Base-by-base conservation (phyloP, 768 basidiomycete genomes). In the Pleurotus salmoneostramineus region DNA sequence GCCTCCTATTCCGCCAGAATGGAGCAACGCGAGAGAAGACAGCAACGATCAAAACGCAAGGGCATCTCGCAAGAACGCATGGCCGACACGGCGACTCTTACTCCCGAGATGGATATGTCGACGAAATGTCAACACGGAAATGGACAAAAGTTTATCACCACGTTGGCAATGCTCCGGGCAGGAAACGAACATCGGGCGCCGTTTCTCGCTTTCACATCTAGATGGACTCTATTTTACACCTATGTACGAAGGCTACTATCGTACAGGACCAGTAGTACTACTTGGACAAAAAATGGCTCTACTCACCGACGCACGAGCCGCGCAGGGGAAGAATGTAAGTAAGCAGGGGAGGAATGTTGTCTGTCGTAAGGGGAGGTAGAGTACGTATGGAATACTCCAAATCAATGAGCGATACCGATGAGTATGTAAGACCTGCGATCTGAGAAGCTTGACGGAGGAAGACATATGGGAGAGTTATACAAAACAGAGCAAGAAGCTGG, bases 261-360 rank as follows among this genome's bases (percentile, higher is more conserved):
- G 52, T 55, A 55, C 52, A 55, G 52, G 52, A 55, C 52, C 52
- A 55, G 52, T 55, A 55, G 52, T 55, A 55, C 21, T 27, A 27
- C 52, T 55, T 35, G 33, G 50, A 37, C 34, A 34, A 51, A 31
- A 40, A 27, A 27, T 27, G 21, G 21, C 21, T 27, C 21, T 27
- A 27, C 21, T 27, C 21, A 27, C 21, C 21, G 21, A 27, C 21
- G 21, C 21, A 27, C 21, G 21, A 33, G 50, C 31, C 50, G n/a
- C 40, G 40, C 8, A 52, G 37, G 4, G 32, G n/a, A 8, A 32
- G n/a, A 37, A 40, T 14, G 14, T 37, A 54, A 54, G 21, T 14
- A 27, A 17, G 50, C n/a, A 35, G 21, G 15, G 36, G 17, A 17
- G 35, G 8, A 54, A 14, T 14, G 31, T 12, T 51, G 36, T 32